phyloP scores from a whole-genome alignment of 2,329 filamentous ascomycete genomes.

The Dactylellina cionopaga region DNA sequence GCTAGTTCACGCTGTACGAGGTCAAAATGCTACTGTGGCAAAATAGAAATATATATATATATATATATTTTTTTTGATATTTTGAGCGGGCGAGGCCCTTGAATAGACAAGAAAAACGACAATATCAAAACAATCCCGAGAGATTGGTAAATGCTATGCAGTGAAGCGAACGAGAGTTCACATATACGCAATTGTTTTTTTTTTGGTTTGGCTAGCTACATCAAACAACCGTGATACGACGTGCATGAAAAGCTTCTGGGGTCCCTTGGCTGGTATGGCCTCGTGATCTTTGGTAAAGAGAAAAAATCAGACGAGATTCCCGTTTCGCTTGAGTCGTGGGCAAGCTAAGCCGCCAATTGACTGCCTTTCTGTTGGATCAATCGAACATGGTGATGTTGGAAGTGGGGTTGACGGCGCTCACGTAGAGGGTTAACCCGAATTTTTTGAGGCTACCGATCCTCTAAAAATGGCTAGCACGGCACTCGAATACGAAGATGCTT shows the following conservation, averaged over 20 bases:
- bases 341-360: conserved; percentile 8
- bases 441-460: neutral
- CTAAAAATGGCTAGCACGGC: neutral
- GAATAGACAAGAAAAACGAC: conserved; percentile 7
- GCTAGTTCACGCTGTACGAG: conserved; percentile 9
- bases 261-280: conserved; percentile 32
- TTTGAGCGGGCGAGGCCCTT: neutral
- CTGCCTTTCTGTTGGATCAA: neutral
- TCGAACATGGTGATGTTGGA: conserved; percentile 6
- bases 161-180: conserved; percentile 45
- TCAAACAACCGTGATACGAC: conserved; percentile 44
- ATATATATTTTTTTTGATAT: too few relatives aligned
- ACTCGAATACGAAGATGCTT: neutral
- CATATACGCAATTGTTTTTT: conserved; percentile 21
- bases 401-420: too few relatives aligned
- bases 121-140: conserved; percentile 31
- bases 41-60: neutral
- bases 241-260: conserved; percentile 38
- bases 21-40: neutral
- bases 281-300: conserved; percentile 41
- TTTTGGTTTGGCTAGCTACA: conserved; percentile 28
- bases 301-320: conserved; percentile 44
- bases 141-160: conserved; percentile 40
- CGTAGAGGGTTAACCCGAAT: too few relatives aligned
- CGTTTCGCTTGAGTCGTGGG: conserved; percentile 39